phyloP scores from a whole-genome alignment of 2,329 filamentous ascomycete genomes.

The Fusarium xyrophilum region DNA sequence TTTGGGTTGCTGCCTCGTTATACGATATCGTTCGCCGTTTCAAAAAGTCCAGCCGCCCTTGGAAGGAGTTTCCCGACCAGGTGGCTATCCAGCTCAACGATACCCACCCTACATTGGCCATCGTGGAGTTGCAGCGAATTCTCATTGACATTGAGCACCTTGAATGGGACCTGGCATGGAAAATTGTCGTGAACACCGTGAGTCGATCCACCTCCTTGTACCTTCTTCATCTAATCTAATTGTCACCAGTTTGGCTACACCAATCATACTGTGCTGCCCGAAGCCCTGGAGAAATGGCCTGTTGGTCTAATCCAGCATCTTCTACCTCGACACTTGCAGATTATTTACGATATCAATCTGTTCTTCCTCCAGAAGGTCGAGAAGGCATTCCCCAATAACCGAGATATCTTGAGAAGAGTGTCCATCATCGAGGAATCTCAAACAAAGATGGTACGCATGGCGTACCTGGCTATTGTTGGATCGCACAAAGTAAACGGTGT shows the following conservation, averaged over 20 bases:
- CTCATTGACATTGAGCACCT: conserved; percentile 88
- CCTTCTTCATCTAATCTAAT: conserved; percentile 28
- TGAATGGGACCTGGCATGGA: conserved; percentile 93
- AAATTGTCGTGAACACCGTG: conserved; percentile 73
- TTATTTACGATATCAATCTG: conserved; percentile 98
- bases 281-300: conserved; percentile 98
- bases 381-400: conserved; percentile 86
- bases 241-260: conserved; percentile 82
- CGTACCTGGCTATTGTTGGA: conserved; percentile 90
- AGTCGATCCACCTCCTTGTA: conserved; percentile 40
- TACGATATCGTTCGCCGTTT: conserved; percentile 96
- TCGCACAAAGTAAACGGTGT: conserved; percentile 99
- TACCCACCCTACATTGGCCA: conserved; percentile 93
- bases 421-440: conserved; percentile 97
- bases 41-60: conserved; percentile 93
- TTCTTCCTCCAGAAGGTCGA: conserved; percentile 92
- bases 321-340: conserved; percentile 91
- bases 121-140: conserved; percentile 95
- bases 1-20: conserved; percentile 97
- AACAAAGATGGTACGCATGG: conserved; percentile 99
- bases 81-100: conserved; percentile 98
- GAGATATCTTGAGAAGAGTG: conserved; percentile 84
- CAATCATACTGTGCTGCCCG: conserved; percentile 96
- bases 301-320: conserved; percentile 91
- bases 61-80: conserved; percentile 92